Percentiles rank a stretch among this genome's conserved stretches.
These are phyloP conservation scores for Fusarium nisikadoi DNA, from an alignment of 2,329 filamentous ascomycete species.

Conservation along the genomic window DNA sequence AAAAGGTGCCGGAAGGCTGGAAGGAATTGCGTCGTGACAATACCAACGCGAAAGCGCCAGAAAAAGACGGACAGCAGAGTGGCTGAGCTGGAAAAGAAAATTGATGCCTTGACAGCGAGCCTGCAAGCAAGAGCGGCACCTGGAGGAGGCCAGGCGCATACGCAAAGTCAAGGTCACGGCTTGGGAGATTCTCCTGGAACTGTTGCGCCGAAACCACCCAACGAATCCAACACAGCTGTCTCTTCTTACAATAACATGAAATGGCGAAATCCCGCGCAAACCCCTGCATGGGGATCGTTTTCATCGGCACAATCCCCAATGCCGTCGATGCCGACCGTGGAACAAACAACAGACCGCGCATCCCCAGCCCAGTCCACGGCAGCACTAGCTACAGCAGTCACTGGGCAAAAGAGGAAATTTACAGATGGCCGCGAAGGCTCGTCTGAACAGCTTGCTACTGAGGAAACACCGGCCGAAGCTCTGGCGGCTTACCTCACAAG, in stretches of 20 bases:
- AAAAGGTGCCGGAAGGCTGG: slow-evolving; percentile 83
- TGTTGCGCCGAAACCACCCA: slow-evolving; percentile 15
- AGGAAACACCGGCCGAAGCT: slow-evolving; percentile 29
- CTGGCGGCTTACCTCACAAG: slow-evolving; percentile 38
- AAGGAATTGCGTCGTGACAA: slow-evolving; percentile 80
- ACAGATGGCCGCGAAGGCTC: slow-evolving; percentile 37
- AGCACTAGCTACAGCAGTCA: slow-evolving; percentile 20
- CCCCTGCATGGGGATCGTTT: slow-evolving; percentile 32
- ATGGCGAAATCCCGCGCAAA: slow-evolving; percentile 19
- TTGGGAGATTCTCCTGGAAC: slow-evolving; percentile 19
- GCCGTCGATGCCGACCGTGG: slow-evolving; percentile 4
- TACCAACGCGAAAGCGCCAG: slow-evolving; percentile 79
- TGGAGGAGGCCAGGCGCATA: slow-evolving; percentile 21
- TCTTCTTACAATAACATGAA: slow-evolving; percentile 11
- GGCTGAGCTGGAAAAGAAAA: slow-evolving; percentile 91
- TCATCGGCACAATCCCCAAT: slow-evolving; percentile 24
- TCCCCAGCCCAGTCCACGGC: slow-evolving; percentile 12
- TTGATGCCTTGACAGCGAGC: slow-evolving; percentile 86
- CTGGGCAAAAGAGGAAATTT: slow-evolving; percentile 49
- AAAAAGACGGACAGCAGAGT: slow-evolving; percentile 93
- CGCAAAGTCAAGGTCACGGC: slow-evolving; percentile 4
- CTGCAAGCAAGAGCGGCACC: slow-evolving; percentile 66
- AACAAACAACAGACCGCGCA: slow-evolving; percentile 27
- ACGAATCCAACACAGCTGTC: slow-evolving; percentile 7
- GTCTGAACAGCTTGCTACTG: slow-evolving; percentile 21